These are phyloP conservation scores for Lactifluus volemus DNA, from an alignment of 768 basidiomycete species.

Conservation along the genomic window DNA sequence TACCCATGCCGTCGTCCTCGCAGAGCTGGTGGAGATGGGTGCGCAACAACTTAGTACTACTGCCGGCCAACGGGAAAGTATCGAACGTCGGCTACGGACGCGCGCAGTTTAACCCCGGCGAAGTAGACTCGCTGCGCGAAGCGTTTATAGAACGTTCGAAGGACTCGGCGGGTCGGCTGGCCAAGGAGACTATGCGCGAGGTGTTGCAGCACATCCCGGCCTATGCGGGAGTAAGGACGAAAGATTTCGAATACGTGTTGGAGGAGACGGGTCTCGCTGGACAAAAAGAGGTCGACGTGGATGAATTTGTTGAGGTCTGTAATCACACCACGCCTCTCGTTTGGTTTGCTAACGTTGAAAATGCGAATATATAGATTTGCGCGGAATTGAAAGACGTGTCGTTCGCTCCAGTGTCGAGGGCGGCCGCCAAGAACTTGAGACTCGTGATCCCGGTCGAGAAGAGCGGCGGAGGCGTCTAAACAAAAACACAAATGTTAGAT, in stretches of 20 bases:
- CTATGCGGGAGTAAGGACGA: constrained; percentile 50
- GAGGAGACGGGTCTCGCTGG: constrained; percentile 61
- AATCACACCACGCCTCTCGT: neutral
- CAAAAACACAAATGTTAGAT: too few relatives aligned
- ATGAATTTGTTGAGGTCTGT: constrained; percentile 83
- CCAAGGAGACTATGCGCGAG: constrained; percentile 29
- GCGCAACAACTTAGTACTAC: constrained; percentile 4
- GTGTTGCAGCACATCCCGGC: constrained; percentile 30
- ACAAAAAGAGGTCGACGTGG: constrained; percentile 55
- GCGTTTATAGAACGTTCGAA: constrained; percentile 30
- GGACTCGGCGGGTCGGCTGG: constrained; percentile 29
- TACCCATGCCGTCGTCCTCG: neutral
- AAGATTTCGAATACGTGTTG: constrained; percentile 69
- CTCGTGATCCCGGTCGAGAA: constrained; percentile 45
- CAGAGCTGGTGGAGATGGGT: constrained; percentile 7
- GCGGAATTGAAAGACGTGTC: constrained; percentile 62
- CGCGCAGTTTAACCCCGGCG: constrained; percentile 46
- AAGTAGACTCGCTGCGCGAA: constrained; percentile 34
- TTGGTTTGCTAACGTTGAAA: neutral
- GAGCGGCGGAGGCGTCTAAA: constrained; percentile 43
- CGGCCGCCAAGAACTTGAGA: constrained; percentile 29
- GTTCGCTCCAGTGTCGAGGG: constrained; percentile 33
- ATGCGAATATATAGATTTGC: constrained; percentile 43
- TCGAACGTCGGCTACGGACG: constrained; percentile 32
- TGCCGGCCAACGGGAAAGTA: neutral